Evolutionary conservation across 106 monocot species (phyloP).

Genomic region (Narthecium ossifragum): DNA sequence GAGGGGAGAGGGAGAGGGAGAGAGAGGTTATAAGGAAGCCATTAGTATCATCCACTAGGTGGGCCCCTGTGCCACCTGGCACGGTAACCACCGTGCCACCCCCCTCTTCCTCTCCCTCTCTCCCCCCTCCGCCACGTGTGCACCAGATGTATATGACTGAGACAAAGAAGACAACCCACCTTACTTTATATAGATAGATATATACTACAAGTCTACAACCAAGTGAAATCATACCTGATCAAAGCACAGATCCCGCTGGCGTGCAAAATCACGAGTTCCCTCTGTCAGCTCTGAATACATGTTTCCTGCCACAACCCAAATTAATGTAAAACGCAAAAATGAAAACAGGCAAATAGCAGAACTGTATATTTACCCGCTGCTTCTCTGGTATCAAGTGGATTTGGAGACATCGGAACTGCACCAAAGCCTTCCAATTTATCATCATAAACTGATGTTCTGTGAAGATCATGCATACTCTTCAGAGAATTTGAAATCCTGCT

Average conservation of each 20-base stretch:
- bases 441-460: constrained; percentile 18
- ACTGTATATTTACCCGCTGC: constrained; percentile 46
- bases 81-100: too few species aligned
- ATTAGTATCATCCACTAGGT: too few species aligned
- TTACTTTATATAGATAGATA: not conserved
- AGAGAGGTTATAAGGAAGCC: too few species aligned
- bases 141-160: too few species aligned
- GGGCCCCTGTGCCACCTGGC: too few species aligned
- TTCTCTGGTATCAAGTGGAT: constrained; percentile 58
- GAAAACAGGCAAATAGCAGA: not conserved
- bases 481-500: not conserved
- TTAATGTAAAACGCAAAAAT: not conserved
- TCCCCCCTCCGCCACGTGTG: too few species aligned
- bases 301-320: constrained; percentile 21
- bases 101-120: too few species aligned
- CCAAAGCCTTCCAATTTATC: constrained; percentile 27
- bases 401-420: constrained; percentile 18
- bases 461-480: constrained; percentile 16
- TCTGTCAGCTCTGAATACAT: constrained; percentile 40
- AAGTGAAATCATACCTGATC: constrained; percentile 29
- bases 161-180: not conserved
- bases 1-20: too few species aligned
- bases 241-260: constrained; percentile 48
- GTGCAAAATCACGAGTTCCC: constrained; percentile 54
- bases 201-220: not conserved